Evolutionary conservation across 805 yeast genomes (phyloP).

Genomic region (Yarrowia porcina): DNA sequence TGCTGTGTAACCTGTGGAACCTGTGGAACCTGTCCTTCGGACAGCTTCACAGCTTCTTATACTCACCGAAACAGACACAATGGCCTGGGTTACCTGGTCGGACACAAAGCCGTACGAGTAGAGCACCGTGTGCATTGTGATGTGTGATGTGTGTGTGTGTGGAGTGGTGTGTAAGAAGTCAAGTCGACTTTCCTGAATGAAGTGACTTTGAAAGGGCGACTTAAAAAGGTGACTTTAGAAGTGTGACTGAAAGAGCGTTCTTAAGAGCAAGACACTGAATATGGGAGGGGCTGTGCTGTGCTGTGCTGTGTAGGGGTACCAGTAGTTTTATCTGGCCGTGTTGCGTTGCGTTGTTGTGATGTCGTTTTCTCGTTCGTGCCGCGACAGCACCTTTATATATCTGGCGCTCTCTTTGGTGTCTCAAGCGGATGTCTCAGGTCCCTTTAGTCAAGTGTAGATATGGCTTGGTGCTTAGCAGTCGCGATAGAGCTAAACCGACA

Average conservation of each 20-base stretch:
- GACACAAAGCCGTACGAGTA: conserved; percentile 16
- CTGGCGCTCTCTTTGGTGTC: not conserved
- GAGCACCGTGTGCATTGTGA: conserved; percentile 8
- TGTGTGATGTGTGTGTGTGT: not conserved
- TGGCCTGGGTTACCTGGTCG: conserved; percentile 18
- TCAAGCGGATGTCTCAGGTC: conserved; percentile 15
- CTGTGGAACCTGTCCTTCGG: too few species aligned
- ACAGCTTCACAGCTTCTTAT: too few species aligned
- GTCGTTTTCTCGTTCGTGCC: too few species aligned
- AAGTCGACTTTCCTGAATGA: too few species aligned
- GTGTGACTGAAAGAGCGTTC: too few species aligned
- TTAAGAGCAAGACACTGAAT: too few species aligned
- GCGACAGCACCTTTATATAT: not conserved
- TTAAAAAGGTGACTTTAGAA: not conserved
- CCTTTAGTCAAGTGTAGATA: conserved; percentile 1
- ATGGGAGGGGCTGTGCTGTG: too few species aligned
- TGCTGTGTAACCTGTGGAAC: too few species aligned
- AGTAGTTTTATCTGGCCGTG: too few species aligned
- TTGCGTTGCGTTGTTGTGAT: too few species aligned
- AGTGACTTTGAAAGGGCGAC: too few species aligned
- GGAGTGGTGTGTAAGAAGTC: not conserved
- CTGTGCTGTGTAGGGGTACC: too few species aligned
- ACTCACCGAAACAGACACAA: conserved; percentile 24
- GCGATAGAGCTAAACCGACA: not conserved
- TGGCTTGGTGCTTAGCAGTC: conserved; percentile 8